Base-by-base conservation (phyloP, 345 rosid genomes). In the Melaleuca alternifolia region DNA sequence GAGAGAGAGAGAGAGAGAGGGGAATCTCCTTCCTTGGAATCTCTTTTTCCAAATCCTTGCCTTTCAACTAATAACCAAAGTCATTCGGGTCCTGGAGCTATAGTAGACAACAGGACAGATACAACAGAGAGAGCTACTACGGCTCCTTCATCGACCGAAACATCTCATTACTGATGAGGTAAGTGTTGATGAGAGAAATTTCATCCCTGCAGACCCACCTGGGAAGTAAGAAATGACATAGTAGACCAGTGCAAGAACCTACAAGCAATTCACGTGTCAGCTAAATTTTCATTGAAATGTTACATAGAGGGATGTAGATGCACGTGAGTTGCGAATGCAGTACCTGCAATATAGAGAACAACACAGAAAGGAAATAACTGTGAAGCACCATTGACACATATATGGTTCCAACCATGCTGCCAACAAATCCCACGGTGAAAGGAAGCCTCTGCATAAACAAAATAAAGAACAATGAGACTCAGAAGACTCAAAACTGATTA, bases 381-480 rank as follows among this genome's bases (percentile, higher is more conserved):
- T 97, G 99, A 90, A 94, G 98, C 87, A 94, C 93, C 98, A 96
- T 95, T 16, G 99, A 95, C 46, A 95, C 99, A 24, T 96, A 97
- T 84, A 97, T 91, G 51, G 99, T 96, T 85, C 98, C 98, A 41
- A 90, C 95, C 99, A 97, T 94, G 88, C 94, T 94, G 71, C 98
- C 96, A 11, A 97, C 82, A 89, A 96, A 95, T 77, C 95, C 97
- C 89, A 94, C 51, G 6, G 99, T 95, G 84, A 94, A 93, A 65
- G 99, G 99, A 84, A 97, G 96, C 89, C 99, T 93, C 99, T 97
- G 98, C 54, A 90, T 54, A 86, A 88, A 83, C 79, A 57, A 88
- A 48, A 89, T 30, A 48, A 11, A 50, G 75, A 13, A 85, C 51
- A 84, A 54, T 83, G 56, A 46, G 85, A 87, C 62, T 75, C 57